These are phyloP conservation scores for Zoysia pacifica DNA, from an alignment of 176 grass and related monocot species.

Conservation along the genomic window DNA sequence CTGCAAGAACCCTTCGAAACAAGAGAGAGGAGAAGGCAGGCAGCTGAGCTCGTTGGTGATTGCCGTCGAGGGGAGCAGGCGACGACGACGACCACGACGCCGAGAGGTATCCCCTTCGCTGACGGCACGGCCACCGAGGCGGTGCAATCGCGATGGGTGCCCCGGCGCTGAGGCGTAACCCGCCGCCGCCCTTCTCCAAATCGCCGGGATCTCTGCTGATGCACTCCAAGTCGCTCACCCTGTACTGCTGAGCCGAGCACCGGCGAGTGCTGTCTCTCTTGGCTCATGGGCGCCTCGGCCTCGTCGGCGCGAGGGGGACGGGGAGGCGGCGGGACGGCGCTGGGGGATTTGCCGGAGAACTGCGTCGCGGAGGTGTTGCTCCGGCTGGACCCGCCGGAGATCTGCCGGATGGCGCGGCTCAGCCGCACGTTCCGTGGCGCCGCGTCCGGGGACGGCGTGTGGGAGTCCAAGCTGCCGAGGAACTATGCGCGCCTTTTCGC, in stretches of 20 bases:
- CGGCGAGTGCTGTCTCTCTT: background rate
- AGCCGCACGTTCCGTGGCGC: constrained; percentile 72
- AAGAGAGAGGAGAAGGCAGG: background rate
- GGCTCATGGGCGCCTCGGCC: constrained; percentile 57
- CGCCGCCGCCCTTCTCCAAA: constrained; percentile 44
- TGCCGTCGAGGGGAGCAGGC: background rate
- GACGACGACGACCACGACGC: constrained; percentile 7
- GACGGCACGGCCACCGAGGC: constrained; percentile 31
- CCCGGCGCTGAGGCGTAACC: constrained; percentile 43
- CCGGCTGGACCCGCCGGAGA: constrained; percentile 76
- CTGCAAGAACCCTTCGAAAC: background rate
- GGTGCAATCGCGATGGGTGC: constrained; percentile 48
- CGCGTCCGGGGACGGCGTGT: constrained; percentile 72
- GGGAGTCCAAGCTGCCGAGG: constrained; percentile 84
- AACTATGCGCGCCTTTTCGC: constrained; percentile 76
- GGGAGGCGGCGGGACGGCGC: constrained; percentile 33
- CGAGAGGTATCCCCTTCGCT: constrained; percentile 13
- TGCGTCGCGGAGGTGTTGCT: constrained; percentile 93
- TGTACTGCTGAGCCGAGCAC: constrained; percentile 52
- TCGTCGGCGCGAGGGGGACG: constrained; percentile 48
- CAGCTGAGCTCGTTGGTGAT: background rate
- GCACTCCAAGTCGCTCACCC: constrained; percentile 83
- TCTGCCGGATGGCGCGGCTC: constrained; percentile 74
- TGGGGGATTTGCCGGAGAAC: constrained; percentile 78
- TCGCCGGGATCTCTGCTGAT: constrained; percentile 72